These are phyloP conservation scores for Yamadazyma aaseri DNA, from an alignment of 1,139 yeast species.

Conservation along the genomic window DNA sequence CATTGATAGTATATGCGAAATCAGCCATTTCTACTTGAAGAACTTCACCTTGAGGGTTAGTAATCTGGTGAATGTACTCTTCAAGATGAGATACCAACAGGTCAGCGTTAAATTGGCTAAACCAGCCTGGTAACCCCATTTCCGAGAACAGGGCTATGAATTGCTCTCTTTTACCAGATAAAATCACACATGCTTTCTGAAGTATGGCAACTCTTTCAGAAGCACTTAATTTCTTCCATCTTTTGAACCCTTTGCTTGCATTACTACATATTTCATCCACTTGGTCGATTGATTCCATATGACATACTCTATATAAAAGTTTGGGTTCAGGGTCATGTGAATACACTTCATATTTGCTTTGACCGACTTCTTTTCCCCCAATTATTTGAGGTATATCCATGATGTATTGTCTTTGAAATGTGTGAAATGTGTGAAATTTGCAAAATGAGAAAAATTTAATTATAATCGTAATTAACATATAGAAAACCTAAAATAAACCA, in stretches of 20 bases:
- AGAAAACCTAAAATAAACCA: neutral
- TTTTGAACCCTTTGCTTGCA: constrained; percentile 26
- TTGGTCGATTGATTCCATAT: constrained; percentile 6
- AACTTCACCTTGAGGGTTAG: constrained; percentile 24
- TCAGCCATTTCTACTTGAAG: constrained; percentile 20
- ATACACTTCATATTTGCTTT: constrained; percentile 5
- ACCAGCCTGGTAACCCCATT: constrained; percentile 38
- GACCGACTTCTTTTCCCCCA: constrained; percentile 18
- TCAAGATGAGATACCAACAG: constrained; percentile 22
- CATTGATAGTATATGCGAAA: constrained; percentile 30
- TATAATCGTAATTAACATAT: neutral
- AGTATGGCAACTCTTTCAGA: constrained; percentile 21
- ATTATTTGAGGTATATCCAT: constrained; percentile 7
- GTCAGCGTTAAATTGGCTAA: constrained; percentile 37
- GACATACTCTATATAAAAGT: constrained; percentile 7
- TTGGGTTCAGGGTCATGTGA: constrained; percentile 3
- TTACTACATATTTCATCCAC: constrained; percentile 16
- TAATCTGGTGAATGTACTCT: constrained; percentile 21
- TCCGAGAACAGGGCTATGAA: constrained; percentile 28
- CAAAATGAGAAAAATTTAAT: neutral
- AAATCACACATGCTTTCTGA: constrained; percentile 15
- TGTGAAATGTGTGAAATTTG: constrained; percentile 1
- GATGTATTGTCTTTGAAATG: neutral
- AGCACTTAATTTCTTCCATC: constrained; percentile 23
- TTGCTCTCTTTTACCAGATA: constrained; percentile 16